Conservation (phyloP, 495 filamentous ascomycete species). For the Aspergillus asperescens region DNA sequence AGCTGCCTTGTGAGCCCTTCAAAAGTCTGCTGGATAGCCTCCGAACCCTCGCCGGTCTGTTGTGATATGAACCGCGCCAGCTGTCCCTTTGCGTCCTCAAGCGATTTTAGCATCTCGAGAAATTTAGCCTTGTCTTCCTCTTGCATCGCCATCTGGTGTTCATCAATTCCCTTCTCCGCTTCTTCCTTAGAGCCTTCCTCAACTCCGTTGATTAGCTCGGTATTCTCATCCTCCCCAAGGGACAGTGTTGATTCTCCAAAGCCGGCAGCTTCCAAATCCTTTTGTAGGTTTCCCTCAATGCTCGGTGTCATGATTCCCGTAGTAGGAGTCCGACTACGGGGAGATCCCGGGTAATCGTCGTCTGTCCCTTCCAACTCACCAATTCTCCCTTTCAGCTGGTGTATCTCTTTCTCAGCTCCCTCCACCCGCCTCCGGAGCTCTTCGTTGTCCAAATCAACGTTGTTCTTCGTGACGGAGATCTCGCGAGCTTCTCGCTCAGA, state of each 20-base stretch:
- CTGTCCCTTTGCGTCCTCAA: constrained; percentile 42
- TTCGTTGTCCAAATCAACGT: constrained; percentile 55
- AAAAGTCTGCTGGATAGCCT: constrained; percentile 33
- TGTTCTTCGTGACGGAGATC: constrained; percentile 50
- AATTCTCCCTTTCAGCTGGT: constrained; percentile 49
- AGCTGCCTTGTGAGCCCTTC: constrained; percentile 42
- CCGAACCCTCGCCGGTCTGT: constrained; percentile 29
- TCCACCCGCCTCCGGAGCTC: constrained; percentile 50
- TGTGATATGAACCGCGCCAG: constrained; percentile 38
- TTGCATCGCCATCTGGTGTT: constrained; percentile 3
- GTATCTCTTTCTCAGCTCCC: constrained; percentile 50
- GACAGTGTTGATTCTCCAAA: constrained; percentile 39
- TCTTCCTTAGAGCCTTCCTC: constrained; percentile 44
- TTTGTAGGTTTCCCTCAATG: constrained; percentile 41
- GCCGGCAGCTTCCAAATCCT: constrained; percentile 43
- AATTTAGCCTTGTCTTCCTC: constrained; percentile 37
- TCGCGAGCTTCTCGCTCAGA: constrained; percentile 60
- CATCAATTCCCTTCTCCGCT: constrained; percentile 19
- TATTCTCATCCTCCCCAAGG: constrained; percentile 45
- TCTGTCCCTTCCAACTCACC: not conserved
- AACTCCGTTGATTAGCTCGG: constrained; percentile 44
- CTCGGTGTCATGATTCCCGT: constrained; percentile 38
- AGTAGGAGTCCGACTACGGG: constrained; percentile 36
- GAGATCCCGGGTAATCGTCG: constrained; percentile 41
- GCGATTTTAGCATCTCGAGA: constrained; percentile 38